Evolutionary conservation across 2,329 filamentous ascomycete genomes (phyloP), one percentile per base, ranked within the genome.

Genomic region (Conoideocrella luteorostrata): DNA sequence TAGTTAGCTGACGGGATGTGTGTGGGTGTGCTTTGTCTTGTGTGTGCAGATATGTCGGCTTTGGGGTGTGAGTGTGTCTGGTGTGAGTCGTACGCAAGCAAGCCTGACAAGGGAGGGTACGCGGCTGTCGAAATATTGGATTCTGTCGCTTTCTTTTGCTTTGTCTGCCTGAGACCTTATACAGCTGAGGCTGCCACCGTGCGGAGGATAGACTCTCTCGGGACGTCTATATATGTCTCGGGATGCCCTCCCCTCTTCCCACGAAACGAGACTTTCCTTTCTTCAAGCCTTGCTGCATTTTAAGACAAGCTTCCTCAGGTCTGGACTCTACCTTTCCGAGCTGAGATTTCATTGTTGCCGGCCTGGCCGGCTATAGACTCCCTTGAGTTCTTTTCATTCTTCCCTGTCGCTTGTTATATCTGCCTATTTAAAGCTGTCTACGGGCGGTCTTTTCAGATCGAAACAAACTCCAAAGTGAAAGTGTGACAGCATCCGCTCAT

Each of bases 331-430:
- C 6, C 22, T 36, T 33, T 23, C 7, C 33, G 12, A 26, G 18
- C 39, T 41, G 39, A 45, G 26, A 36, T 18, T 28, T 23, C 24
- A 45, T 32, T 23, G 34, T 45, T 23, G 43, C 33, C 43, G 33
- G 39, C 33, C 21, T 21, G 33, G 39, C 39, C 43, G 43, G 43
- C 34, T 34, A 17, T 7, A 28, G 12, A 37, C 23, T 37, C 23
- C 42, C 26, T 15, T 21, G 24, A 21, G 32, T 32, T 35, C 17
- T 18, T 39, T 34, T 23, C n/a, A 28, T 35, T 40, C 40, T 32
- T 34, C 13, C 18, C 41, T 32, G 24, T 45, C 32, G 15, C 39
- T 40, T 30, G 18, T 22, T 20, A 15, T 21, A 10, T 15, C 30
- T 23, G 17, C 24, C 15, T 23, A 15, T 24, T n/a, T n/a, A n/a